Evolutionary conservation across 495 filamentous ascomycete species (phyloP).

Genomic region (Aspergillus saccharolyticus): DNA sequence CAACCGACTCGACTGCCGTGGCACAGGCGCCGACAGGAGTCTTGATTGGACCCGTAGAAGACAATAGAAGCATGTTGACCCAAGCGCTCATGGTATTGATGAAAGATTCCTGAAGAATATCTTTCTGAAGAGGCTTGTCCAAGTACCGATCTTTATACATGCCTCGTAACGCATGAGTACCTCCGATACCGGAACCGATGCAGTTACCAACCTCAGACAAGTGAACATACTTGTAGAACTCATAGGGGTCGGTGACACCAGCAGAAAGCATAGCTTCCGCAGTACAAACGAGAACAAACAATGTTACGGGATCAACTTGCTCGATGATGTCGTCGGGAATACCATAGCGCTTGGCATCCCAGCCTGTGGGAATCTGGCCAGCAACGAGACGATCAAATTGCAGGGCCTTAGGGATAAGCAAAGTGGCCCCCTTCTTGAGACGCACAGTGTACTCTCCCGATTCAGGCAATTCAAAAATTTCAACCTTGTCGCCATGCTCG

Average conservation of each 20-base stretch:
- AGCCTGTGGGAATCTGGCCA: conserved; percentile 93
- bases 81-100: conserved; percentile 99
- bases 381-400: conserved; percentile 96
- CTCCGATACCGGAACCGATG: conserved; percentile 95
- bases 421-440: conserved; percentile 86
- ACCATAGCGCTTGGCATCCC: conserved; percentile 92
- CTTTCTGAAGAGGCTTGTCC: conserved; percentile 97
- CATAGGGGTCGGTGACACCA: conserved; percentile 98
- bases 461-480: conserved; percentile 93
- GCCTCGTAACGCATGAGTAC: conserved; percentile 81
- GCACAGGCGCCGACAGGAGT: conserved; percentile 97
- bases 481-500: conserved; percentile 94
- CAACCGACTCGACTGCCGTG: conserved; percentile 93
- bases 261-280: conserved; percentile 84
- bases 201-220: conserved; percentile 98
- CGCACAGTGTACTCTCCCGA: conserved; percentile 92
- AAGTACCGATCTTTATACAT: conserved; percentile 99
- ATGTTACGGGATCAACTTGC: conserved; percentile 93
- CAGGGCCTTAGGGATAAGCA: conserved; percentile 94
- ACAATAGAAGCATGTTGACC: conserved; percentile 98
- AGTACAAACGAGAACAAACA: conserved; percentile 90
- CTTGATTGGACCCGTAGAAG: conserved; percentile 97
- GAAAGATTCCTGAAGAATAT: conserved; percentile 98
- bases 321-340: conserved; percentile 96
- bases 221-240: conserved; percentile 99